Conservation (phyloP, 139 green algal species). For the Zygnema circumcarinatum region DNA sequence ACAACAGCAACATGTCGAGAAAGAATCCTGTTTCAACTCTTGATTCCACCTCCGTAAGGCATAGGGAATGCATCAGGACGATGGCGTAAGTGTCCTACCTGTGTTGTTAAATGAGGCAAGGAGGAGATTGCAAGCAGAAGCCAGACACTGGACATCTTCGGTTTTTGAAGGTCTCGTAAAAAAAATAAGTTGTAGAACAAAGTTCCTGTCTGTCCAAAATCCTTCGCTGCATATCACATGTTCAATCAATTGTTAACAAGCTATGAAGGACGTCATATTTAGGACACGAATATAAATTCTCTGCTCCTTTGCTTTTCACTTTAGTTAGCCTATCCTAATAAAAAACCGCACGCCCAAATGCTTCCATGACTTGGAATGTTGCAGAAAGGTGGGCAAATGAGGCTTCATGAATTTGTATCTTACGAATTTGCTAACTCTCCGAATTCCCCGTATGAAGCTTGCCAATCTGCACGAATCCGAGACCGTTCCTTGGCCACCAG, state of each 20-base stretch:
- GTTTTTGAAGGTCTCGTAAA: not conserved
- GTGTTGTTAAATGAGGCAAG: not conserved
- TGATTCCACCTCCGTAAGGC: no score
- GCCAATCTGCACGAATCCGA: not conserved
- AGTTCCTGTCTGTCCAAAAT: not conserved
- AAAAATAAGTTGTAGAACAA: not conserved
- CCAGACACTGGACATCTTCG: not conserved
- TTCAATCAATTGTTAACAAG: no score
- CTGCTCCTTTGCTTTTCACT: no score
- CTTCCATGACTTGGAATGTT: no score
- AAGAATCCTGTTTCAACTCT: no score
- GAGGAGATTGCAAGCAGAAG: not conserved
- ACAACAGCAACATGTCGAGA: no score
- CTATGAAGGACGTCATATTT: no score
- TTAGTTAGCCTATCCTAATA: no score
- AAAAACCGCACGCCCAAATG: no score
- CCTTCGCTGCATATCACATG: not conserved
- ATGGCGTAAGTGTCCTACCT: not conserved
- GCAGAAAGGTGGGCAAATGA: no score
- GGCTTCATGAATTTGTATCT: no score
- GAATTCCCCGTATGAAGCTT: constrained; percentile 1
- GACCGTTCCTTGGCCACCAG: not conserved
- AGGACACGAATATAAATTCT: no score
- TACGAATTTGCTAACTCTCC: constrained; percentile 10
- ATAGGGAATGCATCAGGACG: not conserved